A percentile compares a stretch with the other conserved stretches of the same genome.
phyloP scores from a whole-genome alignment of 75 land plant species.

The Picea sitchensis region DNA sequence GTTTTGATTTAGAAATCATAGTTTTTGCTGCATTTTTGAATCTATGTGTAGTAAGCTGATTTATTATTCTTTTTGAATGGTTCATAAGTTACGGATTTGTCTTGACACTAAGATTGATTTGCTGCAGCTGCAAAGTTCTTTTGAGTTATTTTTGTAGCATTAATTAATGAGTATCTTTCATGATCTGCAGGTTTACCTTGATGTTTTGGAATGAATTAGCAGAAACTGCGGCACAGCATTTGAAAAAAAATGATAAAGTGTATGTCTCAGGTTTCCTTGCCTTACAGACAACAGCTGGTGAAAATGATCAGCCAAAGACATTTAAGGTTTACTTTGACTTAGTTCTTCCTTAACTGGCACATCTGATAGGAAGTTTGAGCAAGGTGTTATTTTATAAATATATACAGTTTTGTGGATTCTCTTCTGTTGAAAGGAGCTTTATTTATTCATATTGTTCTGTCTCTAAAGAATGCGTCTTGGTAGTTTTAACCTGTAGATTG shows the following conservation, averaged over 20 bases:
- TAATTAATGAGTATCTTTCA: too few relatives aligned
- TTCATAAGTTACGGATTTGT: too few relatives aligned
- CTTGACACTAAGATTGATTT: too few relatives aligned
- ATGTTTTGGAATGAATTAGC: slow-evolving; percentile 84
- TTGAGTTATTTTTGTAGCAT: too few relatives aligned
- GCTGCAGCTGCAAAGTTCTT: too few relatives aligned
- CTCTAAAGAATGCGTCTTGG: neutral
- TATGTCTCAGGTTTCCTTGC: slow-evolving; percentile 63
- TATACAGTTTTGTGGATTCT: neutral
- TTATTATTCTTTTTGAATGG: too few relatives aligned
- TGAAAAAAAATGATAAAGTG: slow-evolving; percentile 63
- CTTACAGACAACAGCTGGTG: slow-evolving; percentile 39
- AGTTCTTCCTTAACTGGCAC: neutral
- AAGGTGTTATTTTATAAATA: neutral
- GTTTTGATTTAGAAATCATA: too few relatives aligned
- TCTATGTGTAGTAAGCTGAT: too few relatives aligned
- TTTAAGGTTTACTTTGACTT: slow-evolving; percentile 39
- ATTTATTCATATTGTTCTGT: neutral
- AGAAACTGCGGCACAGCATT: slow-evolving; percentile 73
- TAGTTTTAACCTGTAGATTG: neutral
- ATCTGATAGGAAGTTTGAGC: neutral
- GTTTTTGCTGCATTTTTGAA: too few relatives aligned
- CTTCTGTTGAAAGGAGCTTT: neutral
- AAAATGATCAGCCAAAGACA: slow-evolving; percentile 34
- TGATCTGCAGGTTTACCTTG: slow-evolving; percentile 45